Evolutionary conservation across 2,329 filamentous ascomycete genomes (phyloP), one percentile per base, ranked within the genome.

Genomic region (Phialocephala sp.): DNA sequence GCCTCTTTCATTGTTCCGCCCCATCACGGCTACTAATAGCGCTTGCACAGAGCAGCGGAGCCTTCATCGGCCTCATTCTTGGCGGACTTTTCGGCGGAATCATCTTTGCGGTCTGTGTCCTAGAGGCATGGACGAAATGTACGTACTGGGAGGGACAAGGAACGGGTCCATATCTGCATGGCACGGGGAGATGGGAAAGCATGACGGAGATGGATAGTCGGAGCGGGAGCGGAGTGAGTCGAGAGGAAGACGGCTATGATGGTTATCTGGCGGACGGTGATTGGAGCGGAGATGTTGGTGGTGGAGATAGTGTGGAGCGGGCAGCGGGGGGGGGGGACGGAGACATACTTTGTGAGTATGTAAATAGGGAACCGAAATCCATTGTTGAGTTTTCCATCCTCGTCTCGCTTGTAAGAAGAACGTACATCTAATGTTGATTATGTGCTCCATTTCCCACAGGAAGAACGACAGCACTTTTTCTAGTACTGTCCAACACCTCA

Each of bases 191-290:
- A 22, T n/a, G 45, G 8, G n/a, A n/a, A 43, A 15, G 12, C 6
- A 43, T 43, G 41, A 20, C 18, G 45, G 45, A 50, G n/a, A 50
- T 50, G 45, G n/a, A 50, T 24, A 50, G n/a, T 20, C 20, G n/a
- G 45, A 24, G 45, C 22, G 45, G 11, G 37, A 41, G 37, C 12
- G 37, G 6, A 24, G 45, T 9, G 45, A 22, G 45, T 50, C 8
- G 4, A 14, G 45, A 43, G 45, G 45, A 50, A n/a, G 45, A 24
- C 27, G 27, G 27, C 3, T 32, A 32, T 6, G 27, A 32, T 32
- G 3, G 6, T 32, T 6, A 3, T 32, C 27, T 6, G 27, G 27
- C 27, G 27, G 27, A n/a, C n/a, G n/a, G 27, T 32, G 27, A 32
- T 32, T 32, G 27, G 8, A 4, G 5, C 22, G 45, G 45, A 22